phyloP scores from a whole-genome alignment of 768 basidiomycete genomes.

The Hemileccinum rubropunctum region DNA sequence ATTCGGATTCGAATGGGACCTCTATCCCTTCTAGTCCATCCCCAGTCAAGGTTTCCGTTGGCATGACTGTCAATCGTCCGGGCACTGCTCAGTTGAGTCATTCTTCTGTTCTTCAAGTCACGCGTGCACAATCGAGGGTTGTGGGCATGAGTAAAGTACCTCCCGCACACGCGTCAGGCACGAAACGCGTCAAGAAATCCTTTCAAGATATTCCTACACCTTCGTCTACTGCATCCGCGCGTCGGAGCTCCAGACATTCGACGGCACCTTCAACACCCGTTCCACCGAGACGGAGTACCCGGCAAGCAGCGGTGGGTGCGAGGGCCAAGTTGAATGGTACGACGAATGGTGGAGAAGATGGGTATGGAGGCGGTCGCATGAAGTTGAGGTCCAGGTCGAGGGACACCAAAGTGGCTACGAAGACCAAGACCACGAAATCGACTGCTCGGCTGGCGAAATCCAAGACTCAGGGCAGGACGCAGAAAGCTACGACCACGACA shows the following conservation, averaged over 20 bases:
- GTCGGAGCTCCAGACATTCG: constrained; percentile 7
- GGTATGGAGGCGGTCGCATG: constrained; percentile 11
- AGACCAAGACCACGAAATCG: constrained; percentile 5
- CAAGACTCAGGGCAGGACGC: constrained; percentile 8
- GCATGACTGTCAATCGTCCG: constrained; percentile 1
- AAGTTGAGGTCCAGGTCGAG: constrained; percentile 20
- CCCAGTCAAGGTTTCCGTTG: constrained; percentile 28
- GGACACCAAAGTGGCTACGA: constrained; percentile 5
- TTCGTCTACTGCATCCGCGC: constrained; percentile 15
- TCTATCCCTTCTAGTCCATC: constrained; percentile 28
- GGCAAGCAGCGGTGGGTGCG: constrained; percentile 22
- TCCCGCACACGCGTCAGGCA: not conserved
- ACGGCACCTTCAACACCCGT: constrained; percentile 17
- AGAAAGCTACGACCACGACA: not conserved
- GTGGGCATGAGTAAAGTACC: not conserved
- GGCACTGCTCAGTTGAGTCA: not conserved
- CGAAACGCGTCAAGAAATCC: constrained; percentile 18
- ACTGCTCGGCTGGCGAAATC: constrained; percentile 4
- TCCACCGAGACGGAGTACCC: constrained; percentile 25
- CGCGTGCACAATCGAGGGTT: constrained; percentile 16
- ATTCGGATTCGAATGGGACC: constrained; percentile 8
- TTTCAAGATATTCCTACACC: constrained; percentile 26
- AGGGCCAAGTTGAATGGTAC: constrained; percentile 7
- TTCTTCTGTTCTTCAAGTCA: constrained; percentile 1
- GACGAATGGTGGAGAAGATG: constrained; percentile 9